Percentiles rank a stretch among this genome's conserved stretches.
Conservation (phyloP, 352 stramenopile species). For the Elongisporangium prolatum region DNA sequence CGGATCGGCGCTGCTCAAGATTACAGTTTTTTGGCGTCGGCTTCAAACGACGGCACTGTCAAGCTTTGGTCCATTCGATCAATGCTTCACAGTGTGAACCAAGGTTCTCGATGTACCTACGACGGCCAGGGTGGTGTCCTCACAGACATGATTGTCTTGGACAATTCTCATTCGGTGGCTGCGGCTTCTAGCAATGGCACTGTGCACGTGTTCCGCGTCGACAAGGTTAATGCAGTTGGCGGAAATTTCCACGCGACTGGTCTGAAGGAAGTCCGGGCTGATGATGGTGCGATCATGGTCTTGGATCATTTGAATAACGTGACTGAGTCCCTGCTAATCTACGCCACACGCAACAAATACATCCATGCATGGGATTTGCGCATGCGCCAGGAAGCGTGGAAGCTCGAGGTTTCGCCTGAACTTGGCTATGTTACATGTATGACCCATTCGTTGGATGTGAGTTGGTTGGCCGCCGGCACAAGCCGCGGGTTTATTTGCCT, state of each 20-base stretch:
- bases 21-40: constrained; percentile 94
- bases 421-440: constrained; percentile 95
- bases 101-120: constrained; percentile 93
- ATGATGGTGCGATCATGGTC: constrained; percentile 90
- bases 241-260: constrained; percentile 69
- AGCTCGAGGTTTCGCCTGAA: constrained; percentile 89
- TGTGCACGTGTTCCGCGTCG: constrained; percentile 96
- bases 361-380: constrained; percentile 92
- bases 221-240: constrained; percentile 73
- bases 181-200: constrained; percentile 86
- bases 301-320: constrained; percentile 97
- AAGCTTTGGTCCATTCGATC: constrained; percentile 95
- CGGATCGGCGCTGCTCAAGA: constrained; percentile 93
- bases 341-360: constrained; percentile 89
- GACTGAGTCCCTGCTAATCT: constrained; percentile 91
- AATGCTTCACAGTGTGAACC: constrained; percentile 91
- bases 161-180: constrained; percentile 95
- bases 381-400: constrained; percentile 89
- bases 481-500: constrained; percentile 93
- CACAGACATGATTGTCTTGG: constrained; percentile 93
- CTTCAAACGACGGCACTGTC: constrained; percentile 94
- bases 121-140: constrained; percentile 88
- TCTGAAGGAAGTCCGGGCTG: constrained; percentile 70
- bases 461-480: constrained; percentile 94
- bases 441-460: constrained; percentile 92